These are phyloP conservation scores for Brettanomyces sp. DNA, from an alignment of 805 yeast genomes.

Conservation along the genomic window DNA sequence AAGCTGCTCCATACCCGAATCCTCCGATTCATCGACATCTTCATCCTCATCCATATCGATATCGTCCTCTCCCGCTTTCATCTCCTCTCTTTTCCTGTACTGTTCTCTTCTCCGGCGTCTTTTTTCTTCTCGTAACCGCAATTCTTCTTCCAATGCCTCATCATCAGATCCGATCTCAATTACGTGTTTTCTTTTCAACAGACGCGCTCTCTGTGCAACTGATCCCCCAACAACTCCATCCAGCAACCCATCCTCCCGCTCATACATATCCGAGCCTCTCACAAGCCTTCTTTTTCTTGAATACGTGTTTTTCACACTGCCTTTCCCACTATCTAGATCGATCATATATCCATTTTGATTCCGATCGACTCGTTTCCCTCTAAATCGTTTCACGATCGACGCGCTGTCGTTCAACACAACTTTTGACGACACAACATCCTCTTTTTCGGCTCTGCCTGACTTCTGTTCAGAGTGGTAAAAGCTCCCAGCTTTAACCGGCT, in stretches of 20 bases:
- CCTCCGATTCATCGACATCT: slow-evolving; percentile 18
- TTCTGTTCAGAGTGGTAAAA: too few relatives aligned
- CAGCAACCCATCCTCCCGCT: background rate
- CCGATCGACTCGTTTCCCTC: background rate
- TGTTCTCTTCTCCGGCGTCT: background rate
- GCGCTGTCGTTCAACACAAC: slow-evolving; percentile 12
- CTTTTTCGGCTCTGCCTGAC: background rate
- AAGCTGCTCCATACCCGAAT: slow-evolving; percentile 19
- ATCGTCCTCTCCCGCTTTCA: slow-evolving; percentile 11
- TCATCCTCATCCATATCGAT: slow-evolving; percentile 15
- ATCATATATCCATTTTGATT: background rate
- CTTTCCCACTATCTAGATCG: background rate
- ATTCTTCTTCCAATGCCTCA: background rate
- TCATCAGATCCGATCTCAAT: slow-evolving; percentile 24
- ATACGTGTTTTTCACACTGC: background rate
- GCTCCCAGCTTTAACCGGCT: background rate
- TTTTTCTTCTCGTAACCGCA: background rate
- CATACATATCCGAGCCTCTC: background rate
- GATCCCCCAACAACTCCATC: background rate
- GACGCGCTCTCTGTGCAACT: background rate
- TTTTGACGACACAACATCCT: slow-evolving; percentile 19
- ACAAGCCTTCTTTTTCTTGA: background rate
- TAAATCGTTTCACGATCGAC: slow-evolving; percentile 18
- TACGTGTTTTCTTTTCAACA: slow-evolving; percentile 25
- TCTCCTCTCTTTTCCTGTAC: slow-evolving; percentile 1